Evolutionary conservation across 352 stramenopile genomes (phyloP).

Genomic region (Globisporangium perplexum): DNA sequence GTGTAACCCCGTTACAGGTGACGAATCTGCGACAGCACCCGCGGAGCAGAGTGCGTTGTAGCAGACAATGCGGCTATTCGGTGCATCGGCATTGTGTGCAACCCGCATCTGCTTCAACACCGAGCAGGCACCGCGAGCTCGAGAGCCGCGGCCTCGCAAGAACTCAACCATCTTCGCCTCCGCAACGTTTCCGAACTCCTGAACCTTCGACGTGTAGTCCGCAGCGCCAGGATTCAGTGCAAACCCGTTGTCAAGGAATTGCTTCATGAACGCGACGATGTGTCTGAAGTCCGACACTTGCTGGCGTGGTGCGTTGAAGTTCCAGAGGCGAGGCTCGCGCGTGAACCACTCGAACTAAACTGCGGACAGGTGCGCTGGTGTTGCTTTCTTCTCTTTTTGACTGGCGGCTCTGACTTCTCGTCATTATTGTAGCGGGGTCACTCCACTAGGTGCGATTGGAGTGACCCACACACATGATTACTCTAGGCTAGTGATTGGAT

Average conservation of each 20-base stretch:
- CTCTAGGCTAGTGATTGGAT: too few relatives aligned
- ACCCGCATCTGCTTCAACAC: not conserved
- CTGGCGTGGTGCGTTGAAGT: not conserved
- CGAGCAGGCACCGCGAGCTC: not conserved
- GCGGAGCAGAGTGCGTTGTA: not conserved
- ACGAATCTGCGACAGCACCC: not conserved
- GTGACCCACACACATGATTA: too few relatives aligned
- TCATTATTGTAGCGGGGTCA: not conserved
- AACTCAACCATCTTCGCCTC: not conserved
- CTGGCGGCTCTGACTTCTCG: not conserved
- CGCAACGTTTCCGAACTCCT: not conserved
- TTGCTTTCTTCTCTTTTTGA: slow-evolving; percentile 2
- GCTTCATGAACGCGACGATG: slow-evolving; percentile 4
- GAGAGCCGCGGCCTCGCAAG: not conserved
- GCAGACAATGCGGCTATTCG: not conserved
- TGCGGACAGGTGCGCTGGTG: not conserved
- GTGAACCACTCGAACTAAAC: slow-evolving; percentile 5
- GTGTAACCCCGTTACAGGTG: too few relatives aligned
- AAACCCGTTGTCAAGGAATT: slow-evolving; percentile 1
- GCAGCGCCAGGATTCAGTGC: not conserved
- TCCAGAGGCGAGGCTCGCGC: slow-evolving; percentile 3
- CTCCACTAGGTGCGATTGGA: too few relatives aligned
- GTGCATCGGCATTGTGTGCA: not conserved
- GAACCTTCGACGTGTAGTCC: not conserved
- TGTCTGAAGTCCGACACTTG: not conserved